Evolutionary conservation across 768 basidiomycete genomes (phyloP).

Genomic region (Hydnomerulius pinastri): DNA sequence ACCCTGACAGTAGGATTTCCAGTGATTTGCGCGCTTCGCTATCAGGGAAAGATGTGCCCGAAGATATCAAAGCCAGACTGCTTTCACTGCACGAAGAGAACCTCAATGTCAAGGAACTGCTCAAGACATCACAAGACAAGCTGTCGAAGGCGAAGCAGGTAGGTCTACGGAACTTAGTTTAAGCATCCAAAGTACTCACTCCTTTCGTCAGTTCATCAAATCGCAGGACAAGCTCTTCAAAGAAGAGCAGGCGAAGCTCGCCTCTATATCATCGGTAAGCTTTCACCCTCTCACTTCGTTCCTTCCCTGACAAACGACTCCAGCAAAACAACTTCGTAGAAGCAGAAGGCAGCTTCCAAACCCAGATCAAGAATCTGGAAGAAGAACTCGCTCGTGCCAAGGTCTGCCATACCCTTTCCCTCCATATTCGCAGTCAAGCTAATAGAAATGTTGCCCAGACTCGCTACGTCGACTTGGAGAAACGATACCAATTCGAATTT

Average conservation of each 20-base stretch:
- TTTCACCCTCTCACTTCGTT: slow-evolving; percentile 2
- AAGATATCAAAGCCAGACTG: slow-evolving; percentile 76
- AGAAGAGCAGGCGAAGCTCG: slow-evolving; percentile 69
- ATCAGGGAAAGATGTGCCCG: slow-evolving; percentile 77
- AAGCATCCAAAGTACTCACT: slow-evolving; percentile 1
- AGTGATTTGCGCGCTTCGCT: slow-evolving; percentile 80
- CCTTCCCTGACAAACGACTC: slow-evolving; percentile 5
- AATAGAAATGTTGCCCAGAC: slow-evolving; percentile 36
- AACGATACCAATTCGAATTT: slow-evolving; percentile 73
- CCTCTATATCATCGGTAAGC: slow-evolving; percentile 47
- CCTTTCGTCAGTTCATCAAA: slow-evolving; percentile 77
- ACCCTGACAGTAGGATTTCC: slow-evolving; percentile 5
- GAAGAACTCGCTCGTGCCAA: slow-evolving; percentile 64
- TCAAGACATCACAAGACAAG: slow-evolving; percentile 74
- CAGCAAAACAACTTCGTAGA: slow-evolving; percentile 66
- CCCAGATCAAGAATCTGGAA: slow-evolving; percentile 64
- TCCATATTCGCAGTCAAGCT: background rate
- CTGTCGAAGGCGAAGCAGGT: slow-evolving; percentile 79
- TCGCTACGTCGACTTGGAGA: slow-evolving; percentile 53
- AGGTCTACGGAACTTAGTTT: slow-evolving; percentile 15
- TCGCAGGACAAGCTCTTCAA: slow-evolving; percentile 88
- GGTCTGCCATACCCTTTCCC: slow-evolving; percentile 31
- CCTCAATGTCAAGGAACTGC: slow-evolving; percentile 64
- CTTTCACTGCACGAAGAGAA: slow-evolving; percentile 80
- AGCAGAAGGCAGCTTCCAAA: slow-evolving; percentile 63